These are phyloP conservation scores for Tetrastigma voinierianum DNA, from an alignment of 164 flowering plant species.

Conservation along the genomic window DNA sequence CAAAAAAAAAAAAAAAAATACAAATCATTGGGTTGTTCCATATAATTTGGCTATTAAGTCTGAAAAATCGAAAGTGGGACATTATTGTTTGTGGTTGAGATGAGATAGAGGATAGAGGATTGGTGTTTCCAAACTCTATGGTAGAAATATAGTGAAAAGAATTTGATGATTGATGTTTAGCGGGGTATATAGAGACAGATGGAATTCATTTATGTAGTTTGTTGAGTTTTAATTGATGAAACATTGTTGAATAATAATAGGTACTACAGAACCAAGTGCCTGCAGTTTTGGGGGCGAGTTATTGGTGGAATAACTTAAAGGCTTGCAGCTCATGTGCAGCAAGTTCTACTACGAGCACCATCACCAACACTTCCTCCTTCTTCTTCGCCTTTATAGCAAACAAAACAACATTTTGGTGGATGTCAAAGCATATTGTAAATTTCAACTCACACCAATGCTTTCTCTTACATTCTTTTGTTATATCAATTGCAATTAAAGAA, in stretches of 20 bases:
- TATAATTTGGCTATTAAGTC: no score
- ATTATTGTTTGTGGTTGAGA: no score
- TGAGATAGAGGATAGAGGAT: no score
- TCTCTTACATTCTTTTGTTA: not conserved
- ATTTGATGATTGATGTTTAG: no score
- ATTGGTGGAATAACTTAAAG: slow-evolving; percentile 80
- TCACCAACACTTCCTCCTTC: slow-evolving; percentile 37
- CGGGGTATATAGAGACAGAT: no score
- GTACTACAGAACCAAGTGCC: slow-evolving; percentile 85
- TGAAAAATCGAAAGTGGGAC: no score
- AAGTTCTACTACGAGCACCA: slow-evolving; percentile 72
- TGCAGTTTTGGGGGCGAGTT: slow-evolving; percentile 69
- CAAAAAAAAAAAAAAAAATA: no score
- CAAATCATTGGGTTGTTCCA: no score
- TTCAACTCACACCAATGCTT: not conserved
- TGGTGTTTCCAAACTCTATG: no score
- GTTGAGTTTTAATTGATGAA: no score
- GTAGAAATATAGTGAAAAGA: no score
- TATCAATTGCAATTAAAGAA: not conserved
- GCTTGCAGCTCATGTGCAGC: slow-evolving; percentile 88
- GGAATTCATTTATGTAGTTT: no score
- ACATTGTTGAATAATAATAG: slow-evolving; percentile 46
- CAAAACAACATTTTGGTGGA: not conserved
- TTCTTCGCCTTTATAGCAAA: slow-evolving; percentile 21
- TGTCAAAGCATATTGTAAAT: not conserved